Evolutionary conservation across 306 rosid genomes (phyloP).

Genomic region (Hippophae rhamnoides): DNA sequence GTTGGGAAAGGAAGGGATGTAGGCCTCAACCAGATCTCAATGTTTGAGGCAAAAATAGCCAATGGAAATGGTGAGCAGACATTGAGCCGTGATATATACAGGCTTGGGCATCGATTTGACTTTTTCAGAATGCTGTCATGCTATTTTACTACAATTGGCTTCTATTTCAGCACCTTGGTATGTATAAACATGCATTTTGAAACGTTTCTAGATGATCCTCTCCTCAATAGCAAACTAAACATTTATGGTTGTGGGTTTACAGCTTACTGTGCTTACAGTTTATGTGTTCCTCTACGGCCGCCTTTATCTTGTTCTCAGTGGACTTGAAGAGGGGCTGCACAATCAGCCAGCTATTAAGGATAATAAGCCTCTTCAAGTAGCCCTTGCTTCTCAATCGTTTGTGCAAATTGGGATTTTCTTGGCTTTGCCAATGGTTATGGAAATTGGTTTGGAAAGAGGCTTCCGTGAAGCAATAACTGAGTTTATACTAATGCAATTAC

Average conservation of each 20-base stretch:
- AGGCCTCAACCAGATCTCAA: constrained; percentile 93
- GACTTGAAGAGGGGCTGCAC: constrained; percentile 63
- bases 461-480: constrained; percentile 79
- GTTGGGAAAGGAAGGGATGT: constrained; percentile 98
- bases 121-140: constrained; percentile 88
- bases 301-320: constrained; percentile 85
- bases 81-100: constrained; percentile 81
- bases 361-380: constrained; percentile 83
- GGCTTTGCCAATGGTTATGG: constrained; percentile 97
- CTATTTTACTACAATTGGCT: constrained; percentile 81
- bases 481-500: constrained; percentile 84
- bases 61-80: constrained; percentile 96
- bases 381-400: constrained; percentile 89
- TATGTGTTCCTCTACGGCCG: constrained; percentile 87
- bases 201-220: constrained; percentile 6
- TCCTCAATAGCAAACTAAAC: not conserved
- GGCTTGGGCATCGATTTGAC: constrained; percentile 95
- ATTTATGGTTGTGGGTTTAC: constrained; percentile 30
- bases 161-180: constrained; percentile 95
- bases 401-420: constrained; percentile 88
- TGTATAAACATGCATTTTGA: constrained; percentile 16
- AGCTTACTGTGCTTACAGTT: constrained; percentile 85
- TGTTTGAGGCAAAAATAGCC: constrained; percentile 95
- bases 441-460: constrained; percentile 90
- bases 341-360: constrained; percentile 42